Conservation (phyloP, 371 early-diverging fungal genomes). For the Mortierella sp. region DNA sequence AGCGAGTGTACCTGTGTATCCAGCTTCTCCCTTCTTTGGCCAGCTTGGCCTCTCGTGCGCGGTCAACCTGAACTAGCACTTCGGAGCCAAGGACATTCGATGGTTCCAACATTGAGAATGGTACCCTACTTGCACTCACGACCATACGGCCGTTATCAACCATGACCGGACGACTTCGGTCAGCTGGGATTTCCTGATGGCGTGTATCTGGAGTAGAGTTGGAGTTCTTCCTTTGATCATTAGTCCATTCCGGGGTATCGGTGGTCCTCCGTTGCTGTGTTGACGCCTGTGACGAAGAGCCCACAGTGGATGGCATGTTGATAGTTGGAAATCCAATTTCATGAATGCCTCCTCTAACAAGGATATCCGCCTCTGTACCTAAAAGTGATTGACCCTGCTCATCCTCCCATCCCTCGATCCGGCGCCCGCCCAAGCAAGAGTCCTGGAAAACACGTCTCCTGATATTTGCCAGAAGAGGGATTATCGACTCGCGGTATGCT, state of each 20-base stretch:
- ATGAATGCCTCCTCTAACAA: constrained; percentile 43
- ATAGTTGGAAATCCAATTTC: constrained; percentile 1
- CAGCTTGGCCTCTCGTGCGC: constrained; percentile 12
- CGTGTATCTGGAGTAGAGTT: constrained; percentile 14
- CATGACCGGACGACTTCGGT: constrained; percentile 5
- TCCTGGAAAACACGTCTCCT: constrained; percentile 45
- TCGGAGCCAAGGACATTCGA: constrained; percentile 36
- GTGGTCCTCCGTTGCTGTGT: not conserved
- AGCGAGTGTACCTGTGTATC: constrained; percentile 1
- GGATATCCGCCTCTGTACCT: constrained; percentile 40
- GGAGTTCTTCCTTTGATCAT: constrained; percentile 10
- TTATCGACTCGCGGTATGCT: constrained; percentile 34
- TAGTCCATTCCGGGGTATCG: not conserved
- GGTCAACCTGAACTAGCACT: constrained; percentile 37
- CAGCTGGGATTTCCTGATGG: constrained; percentile 6
- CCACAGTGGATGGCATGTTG: not conserved
- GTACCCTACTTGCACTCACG: constrained; percentile 20
- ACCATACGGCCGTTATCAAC: constrained; percentile 18
- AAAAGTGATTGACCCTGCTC: constrained; percentile 33
- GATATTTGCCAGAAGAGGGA: constrained; percentile 37
- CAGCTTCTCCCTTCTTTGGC: not conserved
- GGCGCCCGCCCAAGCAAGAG: constrained; percentile 19
- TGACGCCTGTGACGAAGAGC: constrained; percentile 21
- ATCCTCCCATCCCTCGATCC: constrained; percentile 51
- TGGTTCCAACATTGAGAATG: constrained; percentile 32